These are phyloP conservation scores for Trichoderma koningii DNA, from an alignment of 2,329 filamentous ascomycete genomes.

Conservation along the genomic window DNA sequence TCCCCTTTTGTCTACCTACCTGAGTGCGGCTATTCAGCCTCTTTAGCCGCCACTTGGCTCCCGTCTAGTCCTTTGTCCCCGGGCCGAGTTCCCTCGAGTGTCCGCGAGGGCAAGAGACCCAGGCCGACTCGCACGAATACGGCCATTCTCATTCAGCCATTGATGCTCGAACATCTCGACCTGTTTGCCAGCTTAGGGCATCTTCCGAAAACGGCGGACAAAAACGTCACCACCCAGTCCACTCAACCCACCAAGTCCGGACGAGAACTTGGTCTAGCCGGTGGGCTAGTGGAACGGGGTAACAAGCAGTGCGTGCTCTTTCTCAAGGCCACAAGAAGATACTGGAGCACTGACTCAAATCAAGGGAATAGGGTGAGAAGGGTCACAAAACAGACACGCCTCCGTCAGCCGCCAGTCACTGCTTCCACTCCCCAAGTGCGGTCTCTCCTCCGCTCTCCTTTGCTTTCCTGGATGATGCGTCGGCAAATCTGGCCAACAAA, in stretches of 20 bases:
- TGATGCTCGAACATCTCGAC: not conserved
- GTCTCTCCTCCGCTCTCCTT: not conserved
- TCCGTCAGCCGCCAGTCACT: slow-evolving; percentile 17
- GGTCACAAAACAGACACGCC: slow-evolving; percentile 1
- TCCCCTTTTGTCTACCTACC: not conserved
- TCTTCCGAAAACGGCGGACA: slow-evolving; percentile 10
- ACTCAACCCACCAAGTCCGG: slow-evolving; percentile 8
- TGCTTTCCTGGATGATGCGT: not conserved
- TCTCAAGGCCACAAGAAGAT: slow-evolving; percentile 5
- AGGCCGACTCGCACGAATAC: not conserved
- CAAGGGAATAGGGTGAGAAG: not conserved
- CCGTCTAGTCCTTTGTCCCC: not conserved
- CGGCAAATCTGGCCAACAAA: not conserved
- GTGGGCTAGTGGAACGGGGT: slow-evolving; percentile 18
- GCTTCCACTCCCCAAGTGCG: not conserved
- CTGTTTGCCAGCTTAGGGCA: not conserved
- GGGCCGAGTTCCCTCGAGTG: not conserved
- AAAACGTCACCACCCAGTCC: slow-evolving; percentile 7
- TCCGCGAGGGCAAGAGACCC: not conserved
- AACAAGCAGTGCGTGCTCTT: slow-evolving; percentile 18
- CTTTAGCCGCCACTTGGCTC: not conserved
- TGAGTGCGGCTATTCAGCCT: slow-evolving; percentile 10
- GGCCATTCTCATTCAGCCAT: not conserved
- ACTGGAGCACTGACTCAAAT: slow-evolving; percentile 14
- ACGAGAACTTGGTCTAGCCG: slow-evolving; percentile 1